Base-by-base conservation (phyloP, 352 stramenopile species). In the Globisporangium solare region DNA sequence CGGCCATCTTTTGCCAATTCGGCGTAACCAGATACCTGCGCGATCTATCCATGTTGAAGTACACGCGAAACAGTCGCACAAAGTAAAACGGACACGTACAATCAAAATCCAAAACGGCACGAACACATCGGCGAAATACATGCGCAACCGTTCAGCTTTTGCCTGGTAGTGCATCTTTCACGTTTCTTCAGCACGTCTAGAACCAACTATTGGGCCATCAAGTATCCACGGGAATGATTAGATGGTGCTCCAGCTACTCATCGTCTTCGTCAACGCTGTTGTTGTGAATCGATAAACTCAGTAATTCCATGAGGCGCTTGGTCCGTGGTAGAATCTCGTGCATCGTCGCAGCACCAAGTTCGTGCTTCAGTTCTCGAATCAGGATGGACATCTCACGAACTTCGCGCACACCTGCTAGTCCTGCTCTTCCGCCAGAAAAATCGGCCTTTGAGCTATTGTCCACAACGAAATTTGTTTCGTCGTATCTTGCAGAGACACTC, bases 271-370 rank as follows among this genome's bases (percentile, higher is more conserved):
- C 51, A 6, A 46, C 50, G 31, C 51, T 66, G 6, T 47, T 54
- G 40, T 66, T 56, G 47, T 90, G 75, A 51, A 90, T 84, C 0
- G 83, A 92, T 21, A 89, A 35, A 59, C 81, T 89, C 47, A 92
- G 56, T 37, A 94, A 60, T 61, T 94, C 81, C 81, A 94, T 94
- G 53, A 94, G 65, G 2, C 81, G 74, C 50, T 86, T 80, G 8
- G 79, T 90, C 40, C 83, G 77, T 2, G 83, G 81, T 2, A 94
- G 51, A 41, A 94, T 89, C 47, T 94, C 81, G 2, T 92, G 62
- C 54, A 86, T 86, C 21, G 77, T 79, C 2, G 73, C 63, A 22
- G 83, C 83, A 1, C 83, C 83, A 5, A 94, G 66, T 55, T 91
- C 83, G n/a, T 76, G 81, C 55, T 91, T 89, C 1, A 94, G 71